Base-by-base conservation (phyloP, 192 early-diverging fungal species). In the Oehlia diaphana region DNA sequence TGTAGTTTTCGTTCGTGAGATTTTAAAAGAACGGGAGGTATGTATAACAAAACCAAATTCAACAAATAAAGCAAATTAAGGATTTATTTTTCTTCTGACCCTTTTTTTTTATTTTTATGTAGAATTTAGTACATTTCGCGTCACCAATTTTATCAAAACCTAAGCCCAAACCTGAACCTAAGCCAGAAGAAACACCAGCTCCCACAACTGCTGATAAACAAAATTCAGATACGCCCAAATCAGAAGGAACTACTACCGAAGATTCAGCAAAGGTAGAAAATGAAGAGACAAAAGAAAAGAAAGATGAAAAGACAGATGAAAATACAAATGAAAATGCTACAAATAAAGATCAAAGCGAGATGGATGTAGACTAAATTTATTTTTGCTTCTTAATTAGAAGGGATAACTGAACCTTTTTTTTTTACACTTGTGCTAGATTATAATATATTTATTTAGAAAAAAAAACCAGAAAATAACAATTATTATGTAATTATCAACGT, bases 141-240 rank as follows among this genome's bases (percentile, higher is more conserved):
- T 91, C 81, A 63, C 93, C 95, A 9, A 92, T 97, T 79, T 85
- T 97, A 79, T 93, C 89, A 87, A 94, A 93, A 84, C 96, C 96
- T 85, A 97, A 97, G 92, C 96, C 96, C 0, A 70, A 70, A 70
- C 83, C 84, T 81, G 77, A 88, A 90, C 86, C 90, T 58, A 82
- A 64, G 63, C 80, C 88, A 33, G 86, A 82, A 64, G 81, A 80
- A 72, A 72, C 71, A 47, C 78, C 81, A 9, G 72, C 70, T 44
- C 35, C 70, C 16, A 61, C 72, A 64, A 67, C 69, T 8, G 7
- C 63, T 8, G 78, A 79, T 62, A 50, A 72, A 31, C 31, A 31
- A 31, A 31, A 31, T 31, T 31, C 31, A 16, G 28, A 66, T 28
- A 13, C 64, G 19, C 33, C 31, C 1, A 67, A 67, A 33, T 1